Conservation (phyloP, 257 asterid genomes). For the Solanum ossicruentum region DNA sequence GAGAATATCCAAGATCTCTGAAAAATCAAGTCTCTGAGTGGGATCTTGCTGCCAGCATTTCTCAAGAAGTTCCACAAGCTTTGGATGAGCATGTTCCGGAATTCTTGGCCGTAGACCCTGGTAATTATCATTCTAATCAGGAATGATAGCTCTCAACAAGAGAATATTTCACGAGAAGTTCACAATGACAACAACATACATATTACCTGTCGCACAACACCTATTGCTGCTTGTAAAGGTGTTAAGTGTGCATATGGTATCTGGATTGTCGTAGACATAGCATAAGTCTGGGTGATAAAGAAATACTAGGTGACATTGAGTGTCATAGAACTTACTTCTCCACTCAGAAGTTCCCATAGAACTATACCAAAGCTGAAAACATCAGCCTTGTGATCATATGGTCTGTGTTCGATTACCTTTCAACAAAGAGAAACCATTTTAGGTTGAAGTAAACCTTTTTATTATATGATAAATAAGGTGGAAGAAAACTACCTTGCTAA, state of each 20-base stretch:
- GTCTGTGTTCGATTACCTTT: slow-evolving; percentile 37
- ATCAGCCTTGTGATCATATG: slow-evolving; percentile 34
- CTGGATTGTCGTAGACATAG: background rate
- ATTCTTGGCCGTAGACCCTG: slow-evolving; percentile 40
- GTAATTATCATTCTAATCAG: background rate
- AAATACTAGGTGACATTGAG: background rate
- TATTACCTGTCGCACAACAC: slow-evolving; percentile 30
- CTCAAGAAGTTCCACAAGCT: slow-evolving; percentile 25
- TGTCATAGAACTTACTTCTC: slow-evolving; percentile 19
- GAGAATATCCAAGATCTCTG: slow-evolving; percentile 24
- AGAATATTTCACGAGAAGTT: background rate
- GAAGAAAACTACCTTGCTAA: background rate
- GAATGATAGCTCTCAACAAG: background rate
- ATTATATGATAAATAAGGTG: background rate
- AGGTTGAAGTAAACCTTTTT: background rate
- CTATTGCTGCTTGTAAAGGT: slow-evolving; percentile 39
- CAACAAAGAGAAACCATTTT: background rate
- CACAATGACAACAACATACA: background rate
- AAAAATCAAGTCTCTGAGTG: slow-evolving; percentile 28
- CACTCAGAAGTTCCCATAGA: slow-evolving; percentile 32
- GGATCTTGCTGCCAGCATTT: slow-evolving; percentile 48
- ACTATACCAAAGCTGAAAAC: slow-evolving; percentile 33
- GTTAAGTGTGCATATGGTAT: slow-evolving; percentile 34
- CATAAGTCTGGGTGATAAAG: background rate
- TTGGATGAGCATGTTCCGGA: slow-evolving; percentile 27